Evolutionary conservation across 805 yeast genomes (phyloP).

Genomic region (Metschnikowia cerradonensis): DNA sequence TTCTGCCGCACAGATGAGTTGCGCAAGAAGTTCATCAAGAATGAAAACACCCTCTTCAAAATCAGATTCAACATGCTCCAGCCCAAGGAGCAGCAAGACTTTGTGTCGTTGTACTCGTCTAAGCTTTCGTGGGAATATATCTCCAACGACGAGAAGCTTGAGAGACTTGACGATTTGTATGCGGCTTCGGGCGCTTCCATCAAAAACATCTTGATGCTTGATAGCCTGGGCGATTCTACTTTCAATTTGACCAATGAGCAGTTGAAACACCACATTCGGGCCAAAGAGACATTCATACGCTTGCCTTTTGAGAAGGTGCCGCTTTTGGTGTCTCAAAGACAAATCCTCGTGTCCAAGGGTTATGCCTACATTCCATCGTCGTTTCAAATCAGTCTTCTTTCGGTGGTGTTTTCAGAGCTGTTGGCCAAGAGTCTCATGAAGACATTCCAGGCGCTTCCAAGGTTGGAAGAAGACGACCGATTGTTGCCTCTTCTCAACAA

Average conservation of each 20-base stretch:
- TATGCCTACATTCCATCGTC: conserved; percentile 81
- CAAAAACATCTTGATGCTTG: conserved; percentile 31
- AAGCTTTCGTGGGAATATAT: conserved; percentile 74
- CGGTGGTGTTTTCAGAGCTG: conserved; percentile 59
- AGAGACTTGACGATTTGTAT: conserved; percentile 45
- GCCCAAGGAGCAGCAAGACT: conserved; percentile 62
- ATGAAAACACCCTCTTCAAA: conserved; percentile 72
- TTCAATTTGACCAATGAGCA: conserved; percentile 45
- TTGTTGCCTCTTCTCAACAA: conserved; percentile 79
- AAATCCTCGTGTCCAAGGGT: conserved; percentile 64
- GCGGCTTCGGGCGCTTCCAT: conserved; percentile 51
- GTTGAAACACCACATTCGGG: conserved; percentile 44
- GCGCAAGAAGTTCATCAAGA: conserved; percentile 69
- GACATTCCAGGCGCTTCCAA: conserved; percentile 75
- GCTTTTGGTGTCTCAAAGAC: conserved; percentile 70
- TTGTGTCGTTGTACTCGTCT: conserved; percentile 51
- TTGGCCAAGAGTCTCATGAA: conserved; percentile 50
- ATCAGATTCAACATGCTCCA: conserved; percentile 66
- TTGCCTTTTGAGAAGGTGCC: conserved; percentile 85
- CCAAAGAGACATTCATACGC: conserved; percentile 66
- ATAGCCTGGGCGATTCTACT: conserved; percentile 24
- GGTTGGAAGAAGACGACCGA: conserved; percentile 89
- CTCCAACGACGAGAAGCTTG: conserved; percentile 53
- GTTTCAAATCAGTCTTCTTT: conserved; percentile 66
- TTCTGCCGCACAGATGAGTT: conserved; percentile 86